A percentile compares a stretch with the other conserved stretches of the same genome.
Conservation (phyloP, 805 yeast genomes). For the Saccharomycopsis fermentans region DNA sequence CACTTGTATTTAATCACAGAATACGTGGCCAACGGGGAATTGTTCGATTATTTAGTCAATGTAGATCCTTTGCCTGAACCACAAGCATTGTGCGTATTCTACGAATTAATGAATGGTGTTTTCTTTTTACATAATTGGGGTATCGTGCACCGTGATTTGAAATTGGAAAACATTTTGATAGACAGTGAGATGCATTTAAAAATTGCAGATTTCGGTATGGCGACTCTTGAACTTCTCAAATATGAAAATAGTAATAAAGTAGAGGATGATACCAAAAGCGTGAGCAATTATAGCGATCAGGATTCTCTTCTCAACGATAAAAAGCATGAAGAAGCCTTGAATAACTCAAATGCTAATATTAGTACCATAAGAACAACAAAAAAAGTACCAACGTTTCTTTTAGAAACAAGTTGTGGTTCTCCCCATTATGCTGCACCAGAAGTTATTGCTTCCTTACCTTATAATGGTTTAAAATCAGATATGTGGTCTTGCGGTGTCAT, state of each 20-base stretch:
- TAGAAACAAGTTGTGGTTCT: conserved; percentile 79
- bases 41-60: conserved; percentile 63
- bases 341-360: conserved; percentile 28
- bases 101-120: conserved; percentile 69
- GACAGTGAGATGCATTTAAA: conserved; percentile 59
- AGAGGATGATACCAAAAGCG: conserved; percentile 70
- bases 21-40: conserved; percentile 83
- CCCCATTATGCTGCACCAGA: conserved; percentile 89
- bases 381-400: conserved; percentile 63
- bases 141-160: conserved; percentile 73
- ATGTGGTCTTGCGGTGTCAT: conserved; percentile 87
- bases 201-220: conserved; percentile 86
- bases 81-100: conserved; percentile 69
- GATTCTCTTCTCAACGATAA: conserved; percentile 33
- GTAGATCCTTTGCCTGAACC: conserved; percentile 60
- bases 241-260: conserved; percentile 40
- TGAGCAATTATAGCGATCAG: conserved; percentile 75
- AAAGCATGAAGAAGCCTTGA: conserved; percentile 56
- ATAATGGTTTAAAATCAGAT: conserved; percentile 79
- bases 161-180: conserved; percentile 67
- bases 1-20: conserved; percentile 73
- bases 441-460: conserved; percentile 65
- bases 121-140: conserved; percentile 75
- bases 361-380: conserved; percentile 61
- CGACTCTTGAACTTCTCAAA: conserved; percentile 50